Evolutionary conservation across 805 yeast species (phyloP).

Genomic region (Yarrowia hollandica): DNA sequence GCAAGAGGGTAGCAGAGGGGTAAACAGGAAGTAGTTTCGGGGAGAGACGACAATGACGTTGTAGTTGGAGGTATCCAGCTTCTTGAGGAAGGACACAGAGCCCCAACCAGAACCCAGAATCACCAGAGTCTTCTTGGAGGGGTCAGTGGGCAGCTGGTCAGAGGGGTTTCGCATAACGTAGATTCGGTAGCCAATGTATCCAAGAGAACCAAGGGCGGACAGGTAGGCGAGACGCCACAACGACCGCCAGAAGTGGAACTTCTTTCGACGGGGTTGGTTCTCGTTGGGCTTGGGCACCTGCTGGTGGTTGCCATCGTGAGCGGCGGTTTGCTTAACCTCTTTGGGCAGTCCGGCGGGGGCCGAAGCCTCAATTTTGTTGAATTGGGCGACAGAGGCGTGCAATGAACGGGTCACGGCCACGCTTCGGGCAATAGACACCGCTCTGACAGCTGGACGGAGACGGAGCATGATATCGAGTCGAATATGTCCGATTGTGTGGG

Average conservation of each 20-base stretch:
- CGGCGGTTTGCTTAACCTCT: constrained; percentile 20
- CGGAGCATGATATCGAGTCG: constrained; percentile 21
- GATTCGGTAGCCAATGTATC: constrained; percentile 58
- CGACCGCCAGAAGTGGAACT: constrained; percentile 41
- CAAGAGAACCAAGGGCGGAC: constrained; percentile 54
- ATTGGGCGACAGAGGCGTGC: background rate
- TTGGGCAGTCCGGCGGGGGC: constrained; percentile 21
- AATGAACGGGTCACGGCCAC: constrained; percentile 16
- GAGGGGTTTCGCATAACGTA: constrained; percentile 44
- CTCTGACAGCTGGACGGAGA: constrained; percentile 25
- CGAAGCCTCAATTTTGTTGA: constrained; percentile 1
- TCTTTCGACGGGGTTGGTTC: constrained; percentile 30
- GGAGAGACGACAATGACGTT: constrained; percentile 91
- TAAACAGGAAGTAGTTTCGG: constrained; percentile 90
- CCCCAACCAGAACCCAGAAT: constrained; percentile 89
- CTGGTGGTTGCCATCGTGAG: constrained; percentile 3
- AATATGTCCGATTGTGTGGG: background rate
- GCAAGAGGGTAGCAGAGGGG: constrained; percentile 92
- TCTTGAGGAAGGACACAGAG: constrained; percentile 77
- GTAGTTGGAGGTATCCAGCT: constrained; percentile 80
- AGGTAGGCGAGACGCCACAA: constrained; percentile 54
- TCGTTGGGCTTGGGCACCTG: constrained; percentile 12
- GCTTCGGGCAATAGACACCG: constrained; percentile 12
- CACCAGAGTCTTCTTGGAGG: constrained; percentile 70
- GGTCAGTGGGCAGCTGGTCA: constrained; percentile 48